Conservation (phyloP, 176 grass and related monocot genomes). For the Olyra latifolia region DNA sequence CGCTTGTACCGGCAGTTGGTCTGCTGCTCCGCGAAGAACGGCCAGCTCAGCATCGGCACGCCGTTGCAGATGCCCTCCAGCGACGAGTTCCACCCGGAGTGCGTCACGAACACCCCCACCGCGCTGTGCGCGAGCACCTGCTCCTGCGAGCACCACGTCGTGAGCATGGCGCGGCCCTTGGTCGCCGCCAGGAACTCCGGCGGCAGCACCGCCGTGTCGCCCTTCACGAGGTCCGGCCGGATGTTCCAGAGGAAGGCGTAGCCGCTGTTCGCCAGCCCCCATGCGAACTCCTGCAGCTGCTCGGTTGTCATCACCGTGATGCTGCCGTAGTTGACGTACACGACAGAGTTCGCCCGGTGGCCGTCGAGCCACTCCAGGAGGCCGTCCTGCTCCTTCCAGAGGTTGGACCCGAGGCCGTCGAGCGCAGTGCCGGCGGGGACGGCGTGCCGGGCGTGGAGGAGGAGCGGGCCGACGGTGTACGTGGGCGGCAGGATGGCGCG, state of each 20-base stretch:
- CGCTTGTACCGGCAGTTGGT: constrained; percentile 65
- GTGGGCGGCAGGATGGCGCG: constrained; percentile 15
- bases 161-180: constrained; percentile 37
- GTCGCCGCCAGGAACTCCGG: constrained; percentile 35
- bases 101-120: constrained; percentile 63
- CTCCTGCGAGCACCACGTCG: constrained; percentile 73
- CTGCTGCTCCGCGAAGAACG: constrained; percentile 76
- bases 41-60: constrained; percentile 76
- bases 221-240: constrained; percentile 49
- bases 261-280: constrained; percentile 57
- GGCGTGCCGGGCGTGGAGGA: background rate
- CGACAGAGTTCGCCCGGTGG: constrained; percentile 22
- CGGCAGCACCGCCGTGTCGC: constrained; percentile 35
- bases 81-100: constrained; percentile 80
- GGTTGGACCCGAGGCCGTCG: constrained; percentile 38
- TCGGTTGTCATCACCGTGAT: constrained; percentile 48
- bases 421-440: background rate
- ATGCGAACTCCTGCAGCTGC: constrained; percentile 63
- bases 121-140: constrained; percentile 45
- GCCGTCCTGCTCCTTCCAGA: constrained; percentile 56
- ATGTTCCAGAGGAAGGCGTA: constrained; percentile 63
- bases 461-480: constrained; percentile 54
- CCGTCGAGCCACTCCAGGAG: constrained; percentile 51
- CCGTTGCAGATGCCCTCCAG: constrained; percentile 68
- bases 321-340: constrained; percentile 82